These are phyloP conservation scores for Pythium volutum DNA, from an alignment of 352 stramenopile genomes.

Conservation along the genomic window DNA sequence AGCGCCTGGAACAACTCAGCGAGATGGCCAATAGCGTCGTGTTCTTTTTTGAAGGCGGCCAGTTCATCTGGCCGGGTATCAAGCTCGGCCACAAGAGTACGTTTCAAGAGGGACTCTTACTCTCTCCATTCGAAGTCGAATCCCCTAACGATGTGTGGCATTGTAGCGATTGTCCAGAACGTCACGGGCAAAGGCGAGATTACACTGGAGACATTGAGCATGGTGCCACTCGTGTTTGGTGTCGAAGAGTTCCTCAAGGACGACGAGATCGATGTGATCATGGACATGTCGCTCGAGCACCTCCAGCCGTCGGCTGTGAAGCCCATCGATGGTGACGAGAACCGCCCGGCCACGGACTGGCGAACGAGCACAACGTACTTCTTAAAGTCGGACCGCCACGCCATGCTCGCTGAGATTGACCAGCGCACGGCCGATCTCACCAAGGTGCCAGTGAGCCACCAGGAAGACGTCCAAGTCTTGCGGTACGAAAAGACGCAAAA, in stretches of 20 bases:
- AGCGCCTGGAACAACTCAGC: constrained; percentile 36
- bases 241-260: constrained; percentile 70
- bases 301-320: constrained; percentile 56
- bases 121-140: not conserved
- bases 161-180: constrained; percentile 38
- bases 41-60: constrained; percentile 69
- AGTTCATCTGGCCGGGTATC: constrained; percentile 72
- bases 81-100: constrained; percentile 58
- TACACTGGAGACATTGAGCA: constrained; percentile 61
- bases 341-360: constrained; percentile 59
- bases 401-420: constrained; percentile 50
- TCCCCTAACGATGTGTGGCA: not conserved
- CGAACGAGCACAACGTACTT: constrained; percentile 77
- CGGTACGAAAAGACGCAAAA: constrained; percentile 72
- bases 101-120: too few relatives aligned
- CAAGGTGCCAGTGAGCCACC: constrained; percentile 54
- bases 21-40: constrained; percentile 40
- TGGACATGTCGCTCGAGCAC: constrained; percentile 62
- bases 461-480: constrained; percentile 70
- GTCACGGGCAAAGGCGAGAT: constrained; percentile 43
- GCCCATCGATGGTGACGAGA: constrained; percentile 60
- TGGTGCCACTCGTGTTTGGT: constrained; percentile 61
- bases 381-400: constrained; percentile 42
- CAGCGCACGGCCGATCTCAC: constrained; percentile 53
- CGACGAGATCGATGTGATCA: constrained; percentile 66